These are phyloP conservation scores for Arthrobotrys pseudoclavata DNA, from an alignment of 2,329 filamentous ascomycete genomes.

Conservation along the genomic window DNA sequence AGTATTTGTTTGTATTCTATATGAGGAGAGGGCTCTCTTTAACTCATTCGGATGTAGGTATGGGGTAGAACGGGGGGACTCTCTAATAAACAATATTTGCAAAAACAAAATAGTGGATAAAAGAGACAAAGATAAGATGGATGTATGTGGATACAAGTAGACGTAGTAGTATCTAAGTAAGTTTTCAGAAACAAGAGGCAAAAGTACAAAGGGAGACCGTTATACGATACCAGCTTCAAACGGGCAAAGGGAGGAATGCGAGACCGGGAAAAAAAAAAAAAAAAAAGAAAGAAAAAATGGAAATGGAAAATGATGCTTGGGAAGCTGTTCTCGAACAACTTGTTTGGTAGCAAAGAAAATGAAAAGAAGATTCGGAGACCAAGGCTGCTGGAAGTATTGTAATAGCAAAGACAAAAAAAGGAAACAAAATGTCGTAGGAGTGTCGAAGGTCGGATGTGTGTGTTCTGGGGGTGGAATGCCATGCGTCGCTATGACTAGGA, in stretches of 20 bases:
- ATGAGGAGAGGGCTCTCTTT: constrained; percentile 24
- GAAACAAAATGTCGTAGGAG: constrained; percentile 29
- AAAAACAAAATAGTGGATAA: constrained; percentile 64
- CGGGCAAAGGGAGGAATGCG: constrained; percentile 7
- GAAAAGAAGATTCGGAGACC: constrained; percentile 10
- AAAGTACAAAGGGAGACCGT: constrained; percentile 58
- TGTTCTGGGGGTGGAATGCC: not conserved
- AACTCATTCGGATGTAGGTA: not conserved
- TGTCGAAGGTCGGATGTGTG: constrained; percentile 24
- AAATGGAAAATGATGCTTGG: constrained; percentile 5
- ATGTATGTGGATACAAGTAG: constrained; percentile 20
- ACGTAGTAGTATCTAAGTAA: constrained; percentile 49
- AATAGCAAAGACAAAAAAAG: constrained; percentile 37
- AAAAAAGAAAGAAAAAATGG: not conserved
- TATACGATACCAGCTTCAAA: constrained; percentile 61
- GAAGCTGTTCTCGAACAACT: constrained; percentile 35
- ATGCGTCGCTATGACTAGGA: constrained; percentile 25
- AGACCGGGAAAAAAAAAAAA: not conserved
- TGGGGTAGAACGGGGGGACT: not conserved
- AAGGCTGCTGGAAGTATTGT: constrained; percentile 20
- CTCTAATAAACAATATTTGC: constrained; percentile 61
- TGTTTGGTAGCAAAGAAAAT: constrained; percentile 12
- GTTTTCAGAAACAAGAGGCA: constrained; percentile 40
- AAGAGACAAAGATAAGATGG: constrained; percentile 38
- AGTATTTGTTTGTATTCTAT: constrained; percentile 26